Evolutionary conservation across 1,284 basidiomycete species (phyloP), one percentile per base, ranked within the genome.

Genomic region (Ustilago shanxiensis): DNA sequence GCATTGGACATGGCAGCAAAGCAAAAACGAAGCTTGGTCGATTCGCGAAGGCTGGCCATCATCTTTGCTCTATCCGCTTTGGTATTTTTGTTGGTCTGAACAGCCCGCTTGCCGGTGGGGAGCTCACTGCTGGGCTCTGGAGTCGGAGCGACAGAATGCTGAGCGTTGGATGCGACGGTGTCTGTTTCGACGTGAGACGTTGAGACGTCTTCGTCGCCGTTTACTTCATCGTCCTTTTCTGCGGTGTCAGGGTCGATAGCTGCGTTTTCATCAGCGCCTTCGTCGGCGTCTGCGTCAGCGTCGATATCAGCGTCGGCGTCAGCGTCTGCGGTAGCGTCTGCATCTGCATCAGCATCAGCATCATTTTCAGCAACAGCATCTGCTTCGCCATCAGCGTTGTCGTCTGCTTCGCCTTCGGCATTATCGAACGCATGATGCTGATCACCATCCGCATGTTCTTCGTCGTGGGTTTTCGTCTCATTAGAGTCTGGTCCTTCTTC

Each of bases 1-100:
- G 67, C 55, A 53, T 72, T 77, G n/a, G 64, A 62, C 55, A 70
- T 67, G 20, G 75, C 64, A 41, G 71, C 71, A 57, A 80, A 80
- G 39, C 61, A 73, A 24, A 80, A 56, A 16, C 78, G 75, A 11
- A 80, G 63, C 26, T 77, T 74, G 18, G 66, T 72, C 22, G 70
- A 71, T 4, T 72, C 69, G 16, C 73, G 65, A 14, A 68, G 26
- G 9, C 50, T 54, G 18, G 66, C 63, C 39, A 56, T 31, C 35
- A 20, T 7, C 41, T 58, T 64, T 26, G 52, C 47, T 3, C 41
- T 50, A 22, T 63, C 47, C 4, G 61, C 61, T 35, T 56, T 70
- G 18, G 49, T 9, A 13, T 22, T 41, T 47, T 45, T 60, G 47
- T 13, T 65, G 33, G 49, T 44, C 2, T 45, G 53, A 6, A 53